These are phyloP conservation scores for Boletellus ananiceps DNA, from an alignment of 768 basidiomycete genomes.

Conservation along the genomic window DNA sequence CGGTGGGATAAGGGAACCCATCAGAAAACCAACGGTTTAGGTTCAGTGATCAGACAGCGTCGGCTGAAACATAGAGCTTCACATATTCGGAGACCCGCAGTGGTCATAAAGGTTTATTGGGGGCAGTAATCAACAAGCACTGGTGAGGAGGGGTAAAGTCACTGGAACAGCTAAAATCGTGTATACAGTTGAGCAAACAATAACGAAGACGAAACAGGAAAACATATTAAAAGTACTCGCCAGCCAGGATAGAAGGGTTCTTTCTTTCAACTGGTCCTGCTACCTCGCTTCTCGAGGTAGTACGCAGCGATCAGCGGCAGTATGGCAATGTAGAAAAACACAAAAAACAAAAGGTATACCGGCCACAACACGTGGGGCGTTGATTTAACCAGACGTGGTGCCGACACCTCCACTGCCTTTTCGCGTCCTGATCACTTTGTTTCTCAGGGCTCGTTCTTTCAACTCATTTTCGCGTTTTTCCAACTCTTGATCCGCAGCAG, in stretches of 20 bases:
- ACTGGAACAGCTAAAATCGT: slow-evolving; percentile 19
- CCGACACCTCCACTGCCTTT: slow-evolving; percentile 40
- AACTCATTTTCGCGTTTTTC: slow-evolving; percentile 72
- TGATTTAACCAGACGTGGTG: slow-evolving; percentile 18
- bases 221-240: slow-evolving; percentile 19
- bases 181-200: slow-evolving; percentile 21
- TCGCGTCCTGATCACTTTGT: slow-evolving; percentile 74
- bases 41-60: not conserved
- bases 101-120: slow-evolving; percentile 20
- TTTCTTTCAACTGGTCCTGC: slow-evolving; percentile 20
- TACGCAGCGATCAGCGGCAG: slow-evolving; percentile 20
- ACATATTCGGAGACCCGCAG: not conserved
- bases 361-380: slow-evolving; percentile 1
- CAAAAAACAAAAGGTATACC: slow-evolving; percentile 20
- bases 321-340: slow-evolving; percentile 12
- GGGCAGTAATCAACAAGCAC: slow-evolving; percentile 19
- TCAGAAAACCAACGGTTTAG: not conserved
- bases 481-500: slow-evolving; percentile 41
- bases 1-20: not conserved
- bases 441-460: slow-evolving; percentile 76
- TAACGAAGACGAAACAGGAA: slow-evolving; percentile 1
- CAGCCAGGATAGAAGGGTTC: slow-evolving; percentile 19
- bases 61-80: not conserved
- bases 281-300: slow-evolving; percentile 21
- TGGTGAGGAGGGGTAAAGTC: slow-evolving; percentile 7